Evolutionary conservation across 2,329 filamentous ascomycete species (phyloP).

Genomic region (Aspergillus floridensis): DNA sequence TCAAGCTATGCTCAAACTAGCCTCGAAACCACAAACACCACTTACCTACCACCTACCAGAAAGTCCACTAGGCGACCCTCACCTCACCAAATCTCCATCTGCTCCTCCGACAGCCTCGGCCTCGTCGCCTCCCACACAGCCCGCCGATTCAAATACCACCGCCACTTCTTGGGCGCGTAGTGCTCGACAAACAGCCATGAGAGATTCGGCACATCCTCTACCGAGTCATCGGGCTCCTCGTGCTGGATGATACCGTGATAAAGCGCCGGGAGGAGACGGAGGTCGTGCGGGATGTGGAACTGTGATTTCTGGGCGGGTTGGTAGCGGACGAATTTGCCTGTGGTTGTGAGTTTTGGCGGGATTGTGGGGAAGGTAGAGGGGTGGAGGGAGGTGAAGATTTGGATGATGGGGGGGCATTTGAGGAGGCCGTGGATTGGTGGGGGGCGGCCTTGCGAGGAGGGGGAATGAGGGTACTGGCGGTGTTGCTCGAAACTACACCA

Average conservation of each 20-base stretch:
- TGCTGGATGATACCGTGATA: neutral
- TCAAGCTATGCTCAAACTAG: no score
- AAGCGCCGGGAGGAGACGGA: neutral
- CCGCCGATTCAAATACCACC: neutral
- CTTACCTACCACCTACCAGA: no score
- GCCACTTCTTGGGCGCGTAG: neutral
- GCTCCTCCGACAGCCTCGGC: neutral
- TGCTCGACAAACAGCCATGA: neutral
- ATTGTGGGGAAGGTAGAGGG: neutral
- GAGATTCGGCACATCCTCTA: no score
- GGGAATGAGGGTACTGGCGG: no score
- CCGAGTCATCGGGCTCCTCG: neutral
- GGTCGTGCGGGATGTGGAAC: neutral
- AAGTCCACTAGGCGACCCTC: no score
- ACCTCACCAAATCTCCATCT: neutral
- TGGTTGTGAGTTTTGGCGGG: neutral
- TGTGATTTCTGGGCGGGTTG: neutral
- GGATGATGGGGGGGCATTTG: neutral
- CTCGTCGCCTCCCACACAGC: neutral
- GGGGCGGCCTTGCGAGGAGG: no score
- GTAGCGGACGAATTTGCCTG: neutral
- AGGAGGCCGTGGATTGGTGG: neutral
- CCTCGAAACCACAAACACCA: no score
- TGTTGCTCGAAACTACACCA: neutral
- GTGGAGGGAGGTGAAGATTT: neutral